phyloP scores from a whole-genome alignment of 257 asterid genomes.

The Solanum sejunctum region DNA sequence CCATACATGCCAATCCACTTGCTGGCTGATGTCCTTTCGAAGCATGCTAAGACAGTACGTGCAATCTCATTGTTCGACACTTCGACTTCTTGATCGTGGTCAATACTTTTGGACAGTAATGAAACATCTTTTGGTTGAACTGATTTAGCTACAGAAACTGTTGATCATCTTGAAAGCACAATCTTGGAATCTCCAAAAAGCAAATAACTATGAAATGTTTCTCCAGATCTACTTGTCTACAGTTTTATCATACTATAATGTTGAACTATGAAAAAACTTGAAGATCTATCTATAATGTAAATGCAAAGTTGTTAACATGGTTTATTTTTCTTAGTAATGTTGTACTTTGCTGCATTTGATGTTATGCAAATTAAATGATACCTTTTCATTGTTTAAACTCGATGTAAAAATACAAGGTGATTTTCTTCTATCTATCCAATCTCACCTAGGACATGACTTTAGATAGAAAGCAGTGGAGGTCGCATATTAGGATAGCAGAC shows the following conservation, averaged over 20 bases:
- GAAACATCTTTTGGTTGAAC: neutral
- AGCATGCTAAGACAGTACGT: neutral
- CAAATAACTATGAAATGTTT: neutral
- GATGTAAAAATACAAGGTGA: neutral
- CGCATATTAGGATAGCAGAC: no score
- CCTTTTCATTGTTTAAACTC: neutral
- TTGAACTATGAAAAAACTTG: neutral
- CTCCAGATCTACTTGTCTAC: neutral
- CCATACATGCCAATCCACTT: constrained; percentile 92
- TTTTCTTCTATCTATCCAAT: neutral
- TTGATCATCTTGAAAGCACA: neutral
- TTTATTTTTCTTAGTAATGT: neutral
- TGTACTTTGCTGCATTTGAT: neutral
- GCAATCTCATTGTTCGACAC: neutral
- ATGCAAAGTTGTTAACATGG: neutral
- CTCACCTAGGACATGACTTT: neutral
- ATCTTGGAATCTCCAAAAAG: neutral
- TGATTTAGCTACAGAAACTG: neutral
- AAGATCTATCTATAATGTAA: neutral
- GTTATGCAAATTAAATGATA: neutral
- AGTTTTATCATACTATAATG: neutral
- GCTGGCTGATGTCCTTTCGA: constrained; percentile 42
- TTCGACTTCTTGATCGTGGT: neutral
- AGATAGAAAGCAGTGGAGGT: no score
- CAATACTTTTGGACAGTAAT: neutral